Percentiles rank a stretch among this genome's conserved stretches.
Conservation (phyloP, 495 filamentous ascomycete species). For the Hypoxylon fuscum region DNA sequence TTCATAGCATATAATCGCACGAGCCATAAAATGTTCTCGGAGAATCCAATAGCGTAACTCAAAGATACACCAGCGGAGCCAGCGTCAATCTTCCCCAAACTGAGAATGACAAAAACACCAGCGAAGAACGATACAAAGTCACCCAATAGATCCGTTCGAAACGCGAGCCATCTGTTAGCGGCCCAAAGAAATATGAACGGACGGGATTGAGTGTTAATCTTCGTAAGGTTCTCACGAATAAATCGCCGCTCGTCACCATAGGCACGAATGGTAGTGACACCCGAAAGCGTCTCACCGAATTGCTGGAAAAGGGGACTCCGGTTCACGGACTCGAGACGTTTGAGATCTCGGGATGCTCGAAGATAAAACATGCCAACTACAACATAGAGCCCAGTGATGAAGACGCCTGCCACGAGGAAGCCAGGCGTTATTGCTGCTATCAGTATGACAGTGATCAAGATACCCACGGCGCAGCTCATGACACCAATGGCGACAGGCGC, state of each 20-base stretch:
- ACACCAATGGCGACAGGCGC: constrained; percentile 82
- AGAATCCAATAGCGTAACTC: constrained; percentile 98
- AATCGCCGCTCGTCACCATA: constrained; percentile 96
- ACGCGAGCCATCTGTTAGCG: constrained; percentile 95
- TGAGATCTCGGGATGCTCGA: constrained; percentile 89
- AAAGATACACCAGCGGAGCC: constrained; percentile 94
- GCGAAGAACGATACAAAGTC: constrained; percentile 95
- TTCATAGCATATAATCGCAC: constrained; percentile 94
- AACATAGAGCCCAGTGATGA: constrained; percentile 85
- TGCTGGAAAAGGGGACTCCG: constrained; percentile 97
- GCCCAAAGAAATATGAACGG: constrained; percentile 98
- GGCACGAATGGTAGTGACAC: constrained; percentile 96
- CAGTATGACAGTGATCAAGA: constrained; percentile 89
- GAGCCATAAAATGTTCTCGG: constrained; percentile 96
- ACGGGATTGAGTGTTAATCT: constrained; percentile 89
- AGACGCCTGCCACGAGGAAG: constrained; percentile 86
- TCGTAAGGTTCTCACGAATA: constrained; percentile 87
- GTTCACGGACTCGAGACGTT: constrained; percentile 93
- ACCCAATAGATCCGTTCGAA: constrained; percentile 89
- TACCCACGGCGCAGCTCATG: constrained; percentile 64
- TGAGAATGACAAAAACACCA: constrained; percentile 87
- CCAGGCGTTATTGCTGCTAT: constrained; percentile 92
- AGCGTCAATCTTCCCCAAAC: constrained; percentile 85
- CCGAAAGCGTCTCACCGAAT: constrained; percentile 94
- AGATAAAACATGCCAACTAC: constrained; percentile 89